Evolutionary conservation across 2,329 filamentous ascomycete species (phyloP).

Genomic region (Neofusicoccum ribis): DNA sequence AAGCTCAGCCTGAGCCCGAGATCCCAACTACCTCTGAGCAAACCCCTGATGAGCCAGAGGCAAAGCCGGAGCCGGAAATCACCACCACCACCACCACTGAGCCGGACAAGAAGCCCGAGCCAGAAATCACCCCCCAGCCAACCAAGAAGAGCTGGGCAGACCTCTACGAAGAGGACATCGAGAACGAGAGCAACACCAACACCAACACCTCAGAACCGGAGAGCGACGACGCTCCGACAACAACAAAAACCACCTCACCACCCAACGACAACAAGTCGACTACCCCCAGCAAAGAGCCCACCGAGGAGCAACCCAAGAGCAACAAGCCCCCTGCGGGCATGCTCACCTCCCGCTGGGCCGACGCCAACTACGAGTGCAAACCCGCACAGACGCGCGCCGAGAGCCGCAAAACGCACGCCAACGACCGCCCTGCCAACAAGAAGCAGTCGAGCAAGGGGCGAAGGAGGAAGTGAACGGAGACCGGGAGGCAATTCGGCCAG

Average conservation of each 20-base stretch:
- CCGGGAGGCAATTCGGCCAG: neutral
- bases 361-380: neutral
- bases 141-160: constrained; percentile 6
- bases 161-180: neutral
- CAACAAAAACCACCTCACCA: neutral
- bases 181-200: neutral
- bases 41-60: too few species aligned
- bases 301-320: neutral
- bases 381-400: neutral
- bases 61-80: too few species aligned
- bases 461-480: neutral
- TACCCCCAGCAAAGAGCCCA: neutral
- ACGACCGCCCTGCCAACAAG: neutral
- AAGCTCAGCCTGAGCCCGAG: too few species aligned
- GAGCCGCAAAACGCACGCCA: neutral
- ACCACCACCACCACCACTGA: neutral
- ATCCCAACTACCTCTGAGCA: too few species aligned
- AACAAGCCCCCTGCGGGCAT: neutral
- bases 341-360: constrained; percentile 1
- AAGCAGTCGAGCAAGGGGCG: neutral
- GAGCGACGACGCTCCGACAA: neutral
- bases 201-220: neutral
- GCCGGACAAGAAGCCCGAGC: neutral
- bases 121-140: neutral
- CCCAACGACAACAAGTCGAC: neutral